phyloP scores from a whole-genome alignment of 805 yeast genomes.

The Lipomyces yamanashiensis region DNA sequence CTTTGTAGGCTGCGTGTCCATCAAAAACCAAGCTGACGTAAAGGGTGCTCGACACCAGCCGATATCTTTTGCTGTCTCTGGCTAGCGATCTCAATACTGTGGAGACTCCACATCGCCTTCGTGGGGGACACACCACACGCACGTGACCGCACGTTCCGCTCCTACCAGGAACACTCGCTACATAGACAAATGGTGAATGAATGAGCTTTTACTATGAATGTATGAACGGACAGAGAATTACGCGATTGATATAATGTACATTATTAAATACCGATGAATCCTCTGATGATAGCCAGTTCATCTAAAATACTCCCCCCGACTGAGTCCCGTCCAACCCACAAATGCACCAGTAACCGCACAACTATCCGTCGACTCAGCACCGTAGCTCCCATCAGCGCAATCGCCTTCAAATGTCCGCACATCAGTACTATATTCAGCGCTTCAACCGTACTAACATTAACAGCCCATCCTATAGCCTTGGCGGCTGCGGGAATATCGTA shows the following conservation, averaged over 20 bases:
- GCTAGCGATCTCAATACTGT: not conserved
- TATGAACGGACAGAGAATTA: not conserved
- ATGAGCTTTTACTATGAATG: too few relatives aligned
- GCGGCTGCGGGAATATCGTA: constrained; percentile 79
- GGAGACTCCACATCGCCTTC: constrained; percentile 4
- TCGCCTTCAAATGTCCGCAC: constrained; percentile 46
- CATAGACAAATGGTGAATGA: too few relatives aligned
- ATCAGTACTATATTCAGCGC: constrained; percentile 55
- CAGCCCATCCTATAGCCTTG: constrained; percentile 61
- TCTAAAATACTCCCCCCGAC: constrained; percentile 10
- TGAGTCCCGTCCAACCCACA: constrained; percentile 10
- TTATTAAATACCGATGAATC: not conserved
- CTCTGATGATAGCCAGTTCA: constrained; percentile 7
- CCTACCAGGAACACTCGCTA: too few relatives aligned
- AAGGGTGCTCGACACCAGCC: not conserved
- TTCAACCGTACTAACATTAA: constrained; percentile 67
- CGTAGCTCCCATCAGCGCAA: constrained; percentile 41
- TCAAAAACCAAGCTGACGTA: not conserved
- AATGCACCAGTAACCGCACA: constrained; percentile 22
- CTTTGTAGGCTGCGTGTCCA: constrained; percentile 5
- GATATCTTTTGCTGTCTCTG: not conserved
- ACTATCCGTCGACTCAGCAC: constrained; percentile 26
- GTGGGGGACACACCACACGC: constrained; percentile 1
- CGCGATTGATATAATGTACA: not conserved
- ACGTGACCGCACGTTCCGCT: not conserved